Evolutionary conservation across 306 rosid genomes (phyloP), one percentile per base, ranked within the genome.

Genomic region (Erythrophleum fordii): DNA sequence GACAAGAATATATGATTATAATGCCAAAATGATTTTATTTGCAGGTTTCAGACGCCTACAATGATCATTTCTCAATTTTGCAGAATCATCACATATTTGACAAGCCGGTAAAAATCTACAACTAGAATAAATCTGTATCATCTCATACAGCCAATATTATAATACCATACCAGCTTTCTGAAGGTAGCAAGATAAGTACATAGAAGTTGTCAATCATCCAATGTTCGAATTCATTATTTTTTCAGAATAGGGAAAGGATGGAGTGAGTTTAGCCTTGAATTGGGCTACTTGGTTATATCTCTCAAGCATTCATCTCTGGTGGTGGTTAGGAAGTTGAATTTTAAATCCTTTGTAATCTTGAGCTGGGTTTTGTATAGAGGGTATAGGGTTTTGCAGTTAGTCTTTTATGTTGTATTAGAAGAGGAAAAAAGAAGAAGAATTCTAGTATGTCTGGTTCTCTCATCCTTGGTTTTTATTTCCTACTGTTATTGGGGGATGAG

Each of bases 51-150:
- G 14, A 49, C 37, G 56, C 81, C 62, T 53, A 35, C 20, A 31
- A 29, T 75, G 64, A 62, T 80, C 75, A 51, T 69, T 76, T 81
- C 48, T 45, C 64, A 78, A 79, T 79, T 82, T 78, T 89, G 88
- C 97, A 91, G 97, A 89, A 87, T 82, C 96, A 94, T 42, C 91
- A 88, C 39, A 75, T 85, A 0, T 89, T 73, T 59, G 97, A 91
- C 89, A 93, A 91, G 86, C 88, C 96, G 13, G 92, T 93, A 34
- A 91, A 89, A 83, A 93, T 93, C 82, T 88, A 89, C 83, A 90
- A 89, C 82, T 93, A 90, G 81, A 67, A 46, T 20, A 68, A 18
- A 10, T 20, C 5, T 59, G 56, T 29, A 23, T 67, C 46, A 68
- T 58, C 48, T 46, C 3, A 55, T 56, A 11, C 45, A 45, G 72